Evolutionary conservation across 805 yeast species (phyloP), one percentile per base, ranked within the genome.

Genomic region (Candida argentea): DNA sequence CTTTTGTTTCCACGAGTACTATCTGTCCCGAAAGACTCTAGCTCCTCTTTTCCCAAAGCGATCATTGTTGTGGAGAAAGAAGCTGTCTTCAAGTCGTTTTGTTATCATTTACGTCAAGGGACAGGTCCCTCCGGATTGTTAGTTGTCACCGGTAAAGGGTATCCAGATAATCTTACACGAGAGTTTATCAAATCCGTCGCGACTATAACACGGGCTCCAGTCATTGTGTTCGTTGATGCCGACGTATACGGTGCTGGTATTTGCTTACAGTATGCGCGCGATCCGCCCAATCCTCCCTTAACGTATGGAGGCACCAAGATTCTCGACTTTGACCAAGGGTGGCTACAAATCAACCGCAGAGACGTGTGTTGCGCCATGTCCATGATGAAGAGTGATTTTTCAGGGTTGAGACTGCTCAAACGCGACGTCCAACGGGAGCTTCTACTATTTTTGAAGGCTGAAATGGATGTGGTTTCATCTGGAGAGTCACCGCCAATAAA

Each of bases 241-340:
- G 86, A 78, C 38, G 68, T 79, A 3, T 72, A 72, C 43, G 86
- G 86, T 0, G 42, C 74, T 6, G 59, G 61, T 37, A 77, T 77
- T 19, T 51, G 62, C 32, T 42, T 56, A 16, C 66, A 63, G 31
- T 64, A 42, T 48, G 20, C 20, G 7, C 7, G 9, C 7, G 9
- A 8, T 8, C 20, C 20, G 10, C 10, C 7, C 20, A 18, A 18
- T 8, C 9, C 10, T 7, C 20, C 20, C 14, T 20, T 48, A 9
- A 24, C 26, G 10, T 61, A 43, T 35, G 45, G 59, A 4, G 78
- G 77, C 0, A 66, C 62, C 6, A 46, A 46, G 22, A 27, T 70
- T 9, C 36, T 57, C 2, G 73, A 65, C 18, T 60, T 56, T 34
- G 11, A 17, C 5, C n/a, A 15, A 5, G 42, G 35, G 9, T 44